A percentile compares a stretch with the other conserved stretches of the same genome.
phyloP scores from a whole-genome alignment of 83 land plant species.

The Isoetes engelmannii region DNA sequence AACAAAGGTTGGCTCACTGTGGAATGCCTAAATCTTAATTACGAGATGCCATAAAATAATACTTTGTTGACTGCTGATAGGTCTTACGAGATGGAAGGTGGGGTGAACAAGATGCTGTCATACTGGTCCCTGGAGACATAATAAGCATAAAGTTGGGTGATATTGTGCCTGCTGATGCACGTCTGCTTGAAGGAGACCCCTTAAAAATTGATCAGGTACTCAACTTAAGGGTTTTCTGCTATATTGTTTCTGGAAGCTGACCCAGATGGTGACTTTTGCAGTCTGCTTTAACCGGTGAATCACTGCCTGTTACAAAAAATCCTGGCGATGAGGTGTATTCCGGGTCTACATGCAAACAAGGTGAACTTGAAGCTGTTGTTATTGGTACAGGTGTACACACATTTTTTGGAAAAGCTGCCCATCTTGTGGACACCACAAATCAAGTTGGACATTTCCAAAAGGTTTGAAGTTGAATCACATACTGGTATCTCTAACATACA shows the following conservation, averaged over 20 bases:
- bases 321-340: constrained; percentile 24
- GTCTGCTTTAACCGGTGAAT: constrained; percentile 25
- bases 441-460: constrained; percentile 28
- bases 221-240: neutral
- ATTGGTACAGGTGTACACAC: constrained; percentile 26
- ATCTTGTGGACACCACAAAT: constrained; percentile 24
- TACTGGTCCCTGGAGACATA: constrained; percentile 33
- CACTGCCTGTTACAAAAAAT: constrained; percentile 22
- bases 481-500: neutral
- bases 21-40: neutral
- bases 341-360: constrained; percentile 24
- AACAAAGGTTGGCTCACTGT: constrained; percentile 29
- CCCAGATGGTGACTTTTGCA: neutral
- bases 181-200: constrained; percentile 23
- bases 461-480: neutral
- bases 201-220: constrained; percentile 23
- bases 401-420: constrained; percentile 24
- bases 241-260: neutral
- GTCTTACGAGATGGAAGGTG: constrained; percentile 51
- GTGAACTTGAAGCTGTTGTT: constrained; percentile 24
- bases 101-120: constrained; percentile 52
- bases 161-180: constrained; percentile 22
- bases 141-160: constrained; percentile 24
- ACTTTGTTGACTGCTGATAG: constrained; percentile 12
- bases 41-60: neutral